Evolutionary conservation across 1,284 basidiomycete species (phyloP), one percentile per base, ranked within the genome.

Genomic region (Pseudozyma hubeiensis): DNA sequence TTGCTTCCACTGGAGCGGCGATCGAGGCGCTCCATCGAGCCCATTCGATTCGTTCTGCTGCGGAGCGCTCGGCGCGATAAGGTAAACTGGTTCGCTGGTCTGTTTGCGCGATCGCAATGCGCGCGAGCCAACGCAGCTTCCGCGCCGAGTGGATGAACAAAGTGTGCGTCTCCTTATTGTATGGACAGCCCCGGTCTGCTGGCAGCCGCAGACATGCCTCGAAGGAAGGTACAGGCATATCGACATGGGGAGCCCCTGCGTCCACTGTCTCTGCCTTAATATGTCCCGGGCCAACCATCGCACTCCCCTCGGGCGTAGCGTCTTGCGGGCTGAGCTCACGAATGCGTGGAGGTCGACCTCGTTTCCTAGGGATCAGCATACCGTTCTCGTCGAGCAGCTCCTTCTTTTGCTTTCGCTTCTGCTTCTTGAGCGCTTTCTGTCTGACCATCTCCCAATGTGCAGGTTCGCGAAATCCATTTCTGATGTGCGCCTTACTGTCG

Each of bases 121-220:
- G 57, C 4, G 51, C 52, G 5, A 71, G 37, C 63, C 68, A 71
- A 14, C 46, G 54, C 53, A 62, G 40, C 16, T 53, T 53, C 1
- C 63, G 62, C 19, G 35, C 35, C 14, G 54, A 30, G 31, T 57
- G 51, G 31, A 75, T 30, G 33, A 62, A 75, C 29, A 75, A 43
- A 5, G 66, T 63, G 19, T 75, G 62, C 4, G 66, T 66, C 33
- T 69, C 71, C 35, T 3, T 13, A n/a, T 45, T 11, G 37, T 24
- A 37, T 3, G 71, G 71, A 14, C 5, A 33, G 34, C 48, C 48
- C 9, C 46, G 44, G 14, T 55, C 40, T 14, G 46, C 48, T 7
- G 35, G 19, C n/a, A 66, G 49, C 14, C 56, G 56, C 4, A 63
- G 40, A 29, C 52, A 52, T 17, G 34, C 41, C 19, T 62, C 63